Conservation (phyloP, 176 grass and related monocot genomes). For the Carex scoparia region DNA sequence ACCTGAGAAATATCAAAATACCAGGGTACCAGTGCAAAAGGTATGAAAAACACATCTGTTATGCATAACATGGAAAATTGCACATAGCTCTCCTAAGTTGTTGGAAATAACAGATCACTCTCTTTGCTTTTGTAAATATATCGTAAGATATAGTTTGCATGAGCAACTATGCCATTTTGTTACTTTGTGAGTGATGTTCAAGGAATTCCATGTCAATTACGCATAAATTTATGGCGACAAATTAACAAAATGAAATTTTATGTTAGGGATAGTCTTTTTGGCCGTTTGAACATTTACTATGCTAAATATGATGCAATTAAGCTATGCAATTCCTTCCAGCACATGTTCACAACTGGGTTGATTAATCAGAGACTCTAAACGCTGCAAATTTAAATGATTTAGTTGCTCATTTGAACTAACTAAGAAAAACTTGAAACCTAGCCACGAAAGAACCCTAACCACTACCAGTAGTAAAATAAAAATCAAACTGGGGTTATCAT, state of each 20-base stretch:
- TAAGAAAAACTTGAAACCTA: neutral
- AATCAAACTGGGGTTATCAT: neutral
- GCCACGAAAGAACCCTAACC: conserved; percentile 2
- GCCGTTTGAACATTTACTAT: neutral
- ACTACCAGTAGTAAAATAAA: neutral
- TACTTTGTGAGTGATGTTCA: neutral
- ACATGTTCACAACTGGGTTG: neutral
- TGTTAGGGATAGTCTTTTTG: neutral
- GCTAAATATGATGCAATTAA: neutral
- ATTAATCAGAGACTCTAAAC: neutral
- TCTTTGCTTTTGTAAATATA: neutral
- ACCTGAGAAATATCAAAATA: neutral
- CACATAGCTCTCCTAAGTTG: neutral
- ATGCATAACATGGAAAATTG: neutral
- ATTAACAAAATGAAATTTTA: neutral
- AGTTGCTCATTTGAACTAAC: neutral
- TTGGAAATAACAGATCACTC: neutral
- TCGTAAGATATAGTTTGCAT: neutral
- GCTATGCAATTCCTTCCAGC: neutral
- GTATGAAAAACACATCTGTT: neutral
- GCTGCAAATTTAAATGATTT: neutral
- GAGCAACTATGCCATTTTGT: neutral
- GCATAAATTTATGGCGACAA: neutral
- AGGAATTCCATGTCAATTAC: neutral
- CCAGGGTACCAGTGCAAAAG: neutral